These are phyloP conservation scores for Lipomyces chichibuensis DNA, from an alignment of 805 yeast species.

Conservation along the genomic window DNA sequence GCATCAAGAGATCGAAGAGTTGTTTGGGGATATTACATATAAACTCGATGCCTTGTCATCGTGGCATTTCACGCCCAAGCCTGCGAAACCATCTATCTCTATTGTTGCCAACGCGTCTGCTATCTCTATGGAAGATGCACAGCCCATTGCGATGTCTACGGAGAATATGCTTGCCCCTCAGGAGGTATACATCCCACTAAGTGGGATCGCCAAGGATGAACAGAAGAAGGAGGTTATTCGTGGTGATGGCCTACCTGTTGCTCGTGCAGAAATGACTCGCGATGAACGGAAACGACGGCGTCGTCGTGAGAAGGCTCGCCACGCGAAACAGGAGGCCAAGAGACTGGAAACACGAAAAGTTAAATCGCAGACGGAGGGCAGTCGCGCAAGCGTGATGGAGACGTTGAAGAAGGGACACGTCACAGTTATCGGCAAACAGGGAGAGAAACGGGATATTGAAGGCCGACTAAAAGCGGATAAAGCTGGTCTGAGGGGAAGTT, in stretches of 20 bases:
- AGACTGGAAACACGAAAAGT: constrained; percentile 44
- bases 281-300: constrained; percentile 87
- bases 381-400: constrained; percentile 65
- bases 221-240: constrained; percentile 55
- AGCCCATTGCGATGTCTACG: constrained; percentile 78
- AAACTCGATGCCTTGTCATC: constrained; percentile 87
- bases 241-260: constrained; percentile 75
- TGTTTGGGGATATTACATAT: constrained; percentile 65
- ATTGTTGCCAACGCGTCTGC: constrained; percentile 83
- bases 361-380: constrained; percentile 53
- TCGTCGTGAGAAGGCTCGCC: constrained; percentile 82
- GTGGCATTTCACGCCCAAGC: constrained; percentile 93
- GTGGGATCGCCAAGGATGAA: constrained; percentile 37
- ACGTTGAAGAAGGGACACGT: constrained; percentile 71
- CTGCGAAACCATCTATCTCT: constrained; percentile 75
- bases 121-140: constrained; percentile 93
- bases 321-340: constrained; percentile 55
- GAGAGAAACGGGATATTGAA: constrained; percentile 70
- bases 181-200: constrained; percentile 66
- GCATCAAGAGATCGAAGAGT: constrained; percentile 73
- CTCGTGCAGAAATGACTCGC: constrained; percentile 78
- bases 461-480: constrained; percentile 59
- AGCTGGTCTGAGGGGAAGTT: constrained; percentile 9
- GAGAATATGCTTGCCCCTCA: constrained; percentile 89
- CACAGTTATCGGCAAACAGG: constrained; percentile 74